Conservation (phyloP, 108 stramenopile species). For the Fragilaria radians region DNA sequence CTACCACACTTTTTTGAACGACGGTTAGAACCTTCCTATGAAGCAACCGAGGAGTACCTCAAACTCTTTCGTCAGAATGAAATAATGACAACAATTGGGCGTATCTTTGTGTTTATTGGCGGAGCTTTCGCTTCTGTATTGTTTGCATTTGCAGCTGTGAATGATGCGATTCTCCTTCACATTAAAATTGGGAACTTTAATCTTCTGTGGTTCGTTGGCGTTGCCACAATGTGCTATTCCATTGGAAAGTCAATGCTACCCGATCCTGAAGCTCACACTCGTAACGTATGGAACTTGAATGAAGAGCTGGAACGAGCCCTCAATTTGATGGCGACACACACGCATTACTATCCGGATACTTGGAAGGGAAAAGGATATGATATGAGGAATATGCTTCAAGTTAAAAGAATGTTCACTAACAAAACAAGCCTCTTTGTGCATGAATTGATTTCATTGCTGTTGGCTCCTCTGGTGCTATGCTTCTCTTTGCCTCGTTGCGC, state of each 20-base stretch:
- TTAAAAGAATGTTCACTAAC: slow-evolving; percentile 76
- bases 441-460: slow-evolving; percentile 75
- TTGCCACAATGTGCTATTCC: slow-evolving; percentile 75
- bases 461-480: slow-evolving; percentile 85
- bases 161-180: slow-evolving; percentile 91
- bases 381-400: slow-evolving; percentile 40
- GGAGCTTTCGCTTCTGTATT: slow-evolving; percentile 91
- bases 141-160: slow-evolving; percentile 79
- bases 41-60: slow-evolving; percentile 78
- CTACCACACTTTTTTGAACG: slow-evolving; percentile 86
- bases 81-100: slow-evolving; percentile 58
- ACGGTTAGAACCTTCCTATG: slow-evolving; percentile 75
- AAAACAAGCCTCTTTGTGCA: slow-evolving; percentile 69
- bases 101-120: slow-evolving; percentile 83
- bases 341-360: slow-evolving; percentile 84
- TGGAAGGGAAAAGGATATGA: slow-evolving; percentile 81
- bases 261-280: slow-evolving; percentile 35
- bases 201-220: slow-evolving; percentile 88
- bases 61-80: slow-evolving; percentile 82
- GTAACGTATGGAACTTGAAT: slow-evolving; percentile 49
- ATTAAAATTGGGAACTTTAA: slow-evolving; percentile 89
- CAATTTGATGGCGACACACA: slow-evolving; percentile 67
- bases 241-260: slow-evolving; percentile 70
- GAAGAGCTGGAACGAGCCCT: slow-evolving; percentile 62
- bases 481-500: slow-evolving; percentile 82